Evolutionary conservation across 305 asterid species (phyloP).

Genomic region (Ajuga reptans): DNA sequence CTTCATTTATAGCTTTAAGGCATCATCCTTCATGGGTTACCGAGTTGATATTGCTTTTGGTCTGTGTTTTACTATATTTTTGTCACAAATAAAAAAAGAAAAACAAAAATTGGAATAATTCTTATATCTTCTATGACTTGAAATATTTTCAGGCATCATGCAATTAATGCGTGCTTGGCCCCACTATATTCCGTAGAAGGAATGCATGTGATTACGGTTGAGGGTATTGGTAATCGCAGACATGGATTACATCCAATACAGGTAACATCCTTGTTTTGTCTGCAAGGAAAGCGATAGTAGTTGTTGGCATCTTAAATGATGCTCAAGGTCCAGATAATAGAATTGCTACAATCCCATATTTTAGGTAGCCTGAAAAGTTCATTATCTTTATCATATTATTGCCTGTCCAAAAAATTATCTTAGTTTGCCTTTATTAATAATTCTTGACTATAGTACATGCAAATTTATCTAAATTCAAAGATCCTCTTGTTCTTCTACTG

Average conservation of each 20-base stretch:
- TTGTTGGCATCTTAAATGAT: background rate
- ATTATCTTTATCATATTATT: background rate
- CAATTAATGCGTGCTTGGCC: conserved; percentile 91
- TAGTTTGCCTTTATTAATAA: background rate
- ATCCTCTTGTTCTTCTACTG: background rate
- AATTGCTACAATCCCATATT: background rate
- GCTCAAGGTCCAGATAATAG: conserved; percentile 1
- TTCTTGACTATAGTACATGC: background rate
- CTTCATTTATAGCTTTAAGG: conserved; percentile 1
- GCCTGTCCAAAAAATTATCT: background rate
- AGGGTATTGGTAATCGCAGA: conserved; percentile 75
- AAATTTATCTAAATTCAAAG: background rate
- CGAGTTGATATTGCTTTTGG: background rate
- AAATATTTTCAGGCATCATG: conserved; percentile 52
- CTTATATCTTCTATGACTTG: background rate
- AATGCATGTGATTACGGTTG: conserved; percentile 91
- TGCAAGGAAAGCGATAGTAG: background rate
- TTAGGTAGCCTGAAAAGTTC: background rate
- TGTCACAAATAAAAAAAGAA: background rate
- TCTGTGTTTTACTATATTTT: conserved; percentile 5
- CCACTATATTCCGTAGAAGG: conserved; percentile 94
- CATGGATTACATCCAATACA: conserved; percentile 85
- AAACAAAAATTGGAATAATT: background rate
- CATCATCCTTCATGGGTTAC: conserved; percentile 3
- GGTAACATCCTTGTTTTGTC: conserved; percentile 35